Evolutionary conservation across 176 grass and related monocot species (phyloP), one percentile per base, ranked within the genome.

Genomic region (Cymbopogon citratus): DNA sequence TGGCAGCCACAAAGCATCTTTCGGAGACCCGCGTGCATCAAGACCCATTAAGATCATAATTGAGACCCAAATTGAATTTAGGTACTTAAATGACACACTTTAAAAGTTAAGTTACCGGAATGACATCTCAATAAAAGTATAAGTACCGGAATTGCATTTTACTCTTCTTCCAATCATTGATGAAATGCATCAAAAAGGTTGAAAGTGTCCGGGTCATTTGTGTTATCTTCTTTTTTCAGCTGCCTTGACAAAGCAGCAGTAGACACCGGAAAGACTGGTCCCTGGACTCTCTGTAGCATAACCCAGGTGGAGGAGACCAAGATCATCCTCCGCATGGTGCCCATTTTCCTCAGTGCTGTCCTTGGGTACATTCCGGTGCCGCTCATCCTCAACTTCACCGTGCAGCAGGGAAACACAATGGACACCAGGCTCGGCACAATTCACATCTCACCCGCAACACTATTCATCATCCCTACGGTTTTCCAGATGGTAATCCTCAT

Each of bases 221-320:
- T 63, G 26, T 6, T 43, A 43, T 12, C 6, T 1, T 21, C 12
- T 51, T 46, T 80, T 34, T 62, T 3, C 67, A 97, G 94, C 63
- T 94, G 83, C 49, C 87, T 97, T 4, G 86, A 97, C 36, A 94
- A 89, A 83, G 92, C 92, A 21, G 89, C 91, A 12, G 76, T 97
- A 10, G 61, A 74, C 29, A 65, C 80, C 24, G 88, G 78, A 12
- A 71, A 86, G 21, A 68, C 65, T 5, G 71, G 83, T 39, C 8
- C 70, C 12, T 94, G 94, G 94, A 87, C 83, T 1, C 72, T 84
- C 3, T 97, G 94, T 78, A 89, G 44, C 71, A 43, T 60, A 19
- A 89, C 74, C 6, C 92, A 94, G 78, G 87, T 94, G n/a, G 92
- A 97, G 64, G 94, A 97, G 76, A 87, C 94, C 10, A 97, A 97